Conservation (phyloP, 805 yeast genomes). For the Saccharomycopsis sp. region DNA sequence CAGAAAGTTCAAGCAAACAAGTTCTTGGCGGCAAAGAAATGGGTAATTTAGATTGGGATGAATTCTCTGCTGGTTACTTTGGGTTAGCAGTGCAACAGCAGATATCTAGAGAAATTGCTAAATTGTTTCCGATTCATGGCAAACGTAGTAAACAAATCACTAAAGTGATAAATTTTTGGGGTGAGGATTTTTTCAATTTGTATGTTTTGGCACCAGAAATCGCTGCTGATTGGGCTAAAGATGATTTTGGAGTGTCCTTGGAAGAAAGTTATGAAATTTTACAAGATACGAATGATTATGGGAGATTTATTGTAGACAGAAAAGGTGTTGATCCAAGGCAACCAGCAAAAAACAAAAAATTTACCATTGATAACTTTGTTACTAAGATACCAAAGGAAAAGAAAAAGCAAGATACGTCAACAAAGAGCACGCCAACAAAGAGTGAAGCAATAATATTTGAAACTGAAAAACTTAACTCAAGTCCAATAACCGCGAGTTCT, state of each 20-base stretch:
- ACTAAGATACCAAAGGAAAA: no score
- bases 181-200: slow-evolving; percentile 15
- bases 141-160: background rate
- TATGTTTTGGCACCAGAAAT: slow-evolving; percentile 18
- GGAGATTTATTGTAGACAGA: slow-evolving; percentile 14
- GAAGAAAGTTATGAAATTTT: slow-evolving; percentile 10
- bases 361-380: no score
- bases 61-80: slow-evolving; percentile 17
- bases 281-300: slow-evolving; percentile 16
- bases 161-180: slow-evolving; percentile 10
- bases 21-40: slow-evolving; percentile 3
- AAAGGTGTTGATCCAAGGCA: no score
- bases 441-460: no score
- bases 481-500: no score
- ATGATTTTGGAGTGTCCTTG: slow-evolving; percentile 19
- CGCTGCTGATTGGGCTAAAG: slow-evolving; percentile 20
- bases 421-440: no score
- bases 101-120: background rate
- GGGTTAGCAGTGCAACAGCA: slow-evolving; percentile 13
- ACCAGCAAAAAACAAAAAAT: no score
- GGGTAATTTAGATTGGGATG: slow-evolving; percentile 8
- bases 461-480: no score
- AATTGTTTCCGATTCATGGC: background rate
- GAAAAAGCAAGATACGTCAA: no score
- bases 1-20: background rate